Evolutionary conservation across 768 basidiomycete genomes (phyloP).

Genomic region (Leccinum barrowsii): DNA sequence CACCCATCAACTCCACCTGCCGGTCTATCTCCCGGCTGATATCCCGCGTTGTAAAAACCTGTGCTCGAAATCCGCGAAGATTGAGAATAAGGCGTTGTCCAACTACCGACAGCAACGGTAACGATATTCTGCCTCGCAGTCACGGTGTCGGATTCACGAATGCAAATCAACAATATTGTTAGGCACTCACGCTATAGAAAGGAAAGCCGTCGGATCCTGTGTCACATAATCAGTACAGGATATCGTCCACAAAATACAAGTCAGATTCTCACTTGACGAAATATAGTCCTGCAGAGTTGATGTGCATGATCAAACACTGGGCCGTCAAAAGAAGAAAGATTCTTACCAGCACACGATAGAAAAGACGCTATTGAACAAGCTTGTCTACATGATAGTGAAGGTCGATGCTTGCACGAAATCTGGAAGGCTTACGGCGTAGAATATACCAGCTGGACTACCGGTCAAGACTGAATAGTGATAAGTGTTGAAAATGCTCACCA

Average conservation of each 20-base stretch:
- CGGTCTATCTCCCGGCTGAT: slow-evolving; percentile 7
- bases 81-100: slow-evolving; percentile 20
- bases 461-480: neutral
- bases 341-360: neutral
- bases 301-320: neutral
- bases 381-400: neutral
- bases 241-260: neutral
- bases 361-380: neutral
- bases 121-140: slow-evolving; percentile 4
- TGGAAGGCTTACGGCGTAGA: neutral
- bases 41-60: neutral
- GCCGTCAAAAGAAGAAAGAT: neutral
- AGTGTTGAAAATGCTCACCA: neutral
- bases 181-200: neutral
- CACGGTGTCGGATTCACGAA: neutral
- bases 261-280: neutral
- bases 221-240: neutral
- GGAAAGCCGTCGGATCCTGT: neutral
- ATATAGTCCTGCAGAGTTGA: neutral
- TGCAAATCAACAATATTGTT: neutral
- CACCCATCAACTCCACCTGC: neutral
- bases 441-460: neutral
- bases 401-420: neutral
- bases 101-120: slow-evolving; percentile 10
- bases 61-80: slow-evolving; percentile 7